Evolutionary conservation across 2,329 filamentous ascomycete genomes (phyloP), one percentile per base, ranked within the genome.

Genomic region (Gnomoniopsis sp.): DNA sequence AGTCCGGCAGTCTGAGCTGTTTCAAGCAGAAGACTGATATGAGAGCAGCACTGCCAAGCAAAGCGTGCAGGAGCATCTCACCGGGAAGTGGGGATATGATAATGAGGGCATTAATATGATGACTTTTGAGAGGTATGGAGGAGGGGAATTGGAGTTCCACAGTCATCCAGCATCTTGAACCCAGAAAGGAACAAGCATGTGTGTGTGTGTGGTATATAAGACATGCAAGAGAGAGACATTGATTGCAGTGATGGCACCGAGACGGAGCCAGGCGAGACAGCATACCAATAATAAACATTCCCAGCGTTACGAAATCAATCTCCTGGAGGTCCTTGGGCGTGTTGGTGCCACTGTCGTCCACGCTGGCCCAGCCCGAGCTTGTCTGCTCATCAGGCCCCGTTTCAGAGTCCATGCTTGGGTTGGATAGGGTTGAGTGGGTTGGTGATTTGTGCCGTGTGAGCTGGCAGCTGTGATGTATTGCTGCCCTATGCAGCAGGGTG

Each of bases 261-360:
- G 14, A 51, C 19, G 43, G 17, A 44, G 12, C 14, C 30, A 52
- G 17, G 33, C 10, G 34, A n/a, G n/a, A 22, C 19, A 44, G 49
- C 57, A 43, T 74, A 88, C 86, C 87, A 62, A 90, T 85, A 53
- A 89, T 90, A 67, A 90, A 87, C 87, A 90, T 89, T 67, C 87
- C 88, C 67, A 90, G 68, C 0, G 86, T 88, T 60, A 87, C 84
- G 71, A 90, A 88, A 64, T 89, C 86, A 54, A 88, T 79, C 50
- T 74, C 72, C 61, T 76, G 75, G 19, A 66, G 62, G 41, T 69
- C 66, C 43, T 46, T 46, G 19, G 43, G 43, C 11, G 43, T 46
- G 43, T 12, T 11, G 43, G 43, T 46, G 19, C 43, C n/a, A 19
- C 43, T 46, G 43, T 46, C 43, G 15, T 19, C 43, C 14, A 46